phyloP scores from a whole-genome alignment of 495 filamentous ascomycete species.

The Xylona heveae region DNA sequence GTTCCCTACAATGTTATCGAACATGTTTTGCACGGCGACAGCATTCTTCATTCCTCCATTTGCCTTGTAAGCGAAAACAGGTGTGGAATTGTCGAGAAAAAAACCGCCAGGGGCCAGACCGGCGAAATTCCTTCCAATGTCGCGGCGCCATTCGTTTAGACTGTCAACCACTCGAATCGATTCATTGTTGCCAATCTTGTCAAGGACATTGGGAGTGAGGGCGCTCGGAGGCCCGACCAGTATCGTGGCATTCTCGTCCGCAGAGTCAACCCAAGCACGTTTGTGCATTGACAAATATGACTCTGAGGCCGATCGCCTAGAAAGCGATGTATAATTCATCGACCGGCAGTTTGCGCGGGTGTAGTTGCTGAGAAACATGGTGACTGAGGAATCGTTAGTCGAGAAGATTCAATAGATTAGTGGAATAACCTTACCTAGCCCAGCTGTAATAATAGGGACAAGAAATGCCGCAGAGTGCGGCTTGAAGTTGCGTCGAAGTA shows the following conservation, averaged over 20 bases:
- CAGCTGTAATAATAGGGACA: conserved; percentile 55
- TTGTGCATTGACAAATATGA: too few relatives aligned
- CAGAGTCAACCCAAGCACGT: too few relatives aligned
- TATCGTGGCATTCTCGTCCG: too few relatives aligned
- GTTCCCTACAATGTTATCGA: conserved; percentile 41
- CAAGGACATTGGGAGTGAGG: too few relatives aligned
- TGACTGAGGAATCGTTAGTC: too few relatives aligned
- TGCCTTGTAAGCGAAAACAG: conserved; percentile 41
- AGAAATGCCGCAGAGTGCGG: conserved; percentile 49
- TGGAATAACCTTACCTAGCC: too few relatives aligned
- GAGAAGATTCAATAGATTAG: too few relatives aligned
- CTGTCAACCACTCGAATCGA: conserved; percentile 37
- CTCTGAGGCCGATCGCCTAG: too few relatives aligned
- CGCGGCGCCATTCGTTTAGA: conserved; percentile 41
- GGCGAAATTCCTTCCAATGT: conserved; percentile 33
- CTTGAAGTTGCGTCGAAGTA: conserved; percentile 54
- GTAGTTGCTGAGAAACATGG: conserved; percentile 42
- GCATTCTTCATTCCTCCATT: conserved; percentile 28
- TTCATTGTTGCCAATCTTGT: conserved; percentile 7
- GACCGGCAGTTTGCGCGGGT: conserved; percentile 34
- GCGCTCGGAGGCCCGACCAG: too few relatives aligned
- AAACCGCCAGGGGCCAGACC: conserved; percentile 57
- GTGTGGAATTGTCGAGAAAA: conserved; percentile 34
- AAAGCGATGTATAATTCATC: too few relatives aligned
- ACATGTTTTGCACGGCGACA: conserved; percentile 48